Conservation (phyloP, 345 rosid species). For the Camelina laxa region DNA sequence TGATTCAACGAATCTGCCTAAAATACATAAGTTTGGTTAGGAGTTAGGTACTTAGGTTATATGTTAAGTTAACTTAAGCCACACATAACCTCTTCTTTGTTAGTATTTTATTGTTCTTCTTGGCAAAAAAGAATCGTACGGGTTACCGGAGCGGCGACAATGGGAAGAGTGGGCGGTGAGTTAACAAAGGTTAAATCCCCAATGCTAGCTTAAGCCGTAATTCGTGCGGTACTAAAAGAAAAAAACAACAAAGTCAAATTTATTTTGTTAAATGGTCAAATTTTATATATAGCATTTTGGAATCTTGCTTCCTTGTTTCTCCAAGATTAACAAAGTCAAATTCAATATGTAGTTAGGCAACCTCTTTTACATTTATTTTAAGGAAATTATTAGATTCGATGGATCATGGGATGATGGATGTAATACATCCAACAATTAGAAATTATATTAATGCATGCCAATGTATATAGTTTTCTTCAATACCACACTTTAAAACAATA, state of each 20-base stretch:
- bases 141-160: constrained; percentile 36
- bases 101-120: not conserved
- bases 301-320: constrained; percentile 37
- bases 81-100: constrained; percentile 12
- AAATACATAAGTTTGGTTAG: not conserved
- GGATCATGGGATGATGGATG: too few species aligned
- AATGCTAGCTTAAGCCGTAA: constrained; percentile 34
- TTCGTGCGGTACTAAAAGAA: not conserved
- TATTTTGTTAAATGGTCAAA: not conserved
- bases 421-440: not conserved
- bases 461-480: not conserved
- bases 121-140: not conserved
- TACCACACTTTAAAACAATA: too few species aligned
- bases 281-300: constrained; percentile 9
- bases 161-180: constrained; percentile 17
- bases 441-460: not conserved
- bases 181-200: constrained; percentile 4
- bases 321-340: constrained; percentile 15
- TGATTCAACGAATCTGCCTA: constrained; percentile 24
- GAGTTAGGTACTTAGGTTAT: constrained; percentile 35
- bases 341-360: constrained; percentile 36
- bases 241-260: not conserved
- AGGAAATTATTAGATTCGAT: not conserved
- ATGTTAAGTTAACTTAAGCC: constrained; percentile 21
- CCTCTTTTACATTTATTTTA: constrained; percentile 10